phyloP scores from a whole-genome alignment of 2,329 filamentous ascomycete species.

The Diaporthe capsici region DNA sequence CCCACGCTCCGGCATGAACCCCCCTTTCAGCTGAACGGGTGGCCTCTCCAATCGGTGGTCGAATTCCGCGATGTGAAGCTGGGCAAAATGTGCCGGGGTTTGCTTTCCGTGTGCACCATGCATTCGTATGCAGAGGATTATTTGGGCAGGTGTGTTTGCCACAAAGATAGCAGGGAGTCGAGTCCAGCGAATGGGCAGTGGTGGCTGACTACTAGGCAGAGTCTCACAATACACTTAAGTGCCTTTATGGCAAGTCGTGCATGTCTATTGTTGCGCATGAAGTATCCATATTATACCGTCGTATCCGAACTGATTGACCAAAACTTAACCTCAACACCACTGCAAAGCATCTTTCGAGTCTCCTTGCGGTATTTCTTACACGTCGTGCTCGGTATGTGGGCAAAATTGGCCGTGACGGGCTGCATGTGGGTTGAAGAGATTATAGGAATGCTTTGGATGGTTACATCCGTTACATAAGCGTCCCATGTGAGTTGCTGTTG shows the following conservation, averaged over 20 bases:
- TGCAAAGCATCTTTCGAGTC: not conserved
- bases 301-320: not conserved
- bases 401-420: not conserved
- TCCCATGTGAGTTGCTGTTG: not conserved
- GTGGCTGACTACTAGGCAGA: not conserved
- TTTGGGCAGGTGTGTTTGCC: not conserved
- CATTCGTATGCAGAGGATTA: not conserved
- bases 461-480: not conserved
- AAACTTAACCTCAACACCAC: not conserved
- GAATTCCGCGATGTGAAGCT: not conserved
- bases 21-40: conserved; percentile 21
- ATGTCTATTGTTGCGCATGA: not conserved
- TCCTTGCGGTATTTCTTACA: not conserved
- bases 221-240: not conserved
- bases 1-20: not conserved
- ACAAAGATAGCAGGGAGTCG: not conserved
- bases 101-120: not conserved
- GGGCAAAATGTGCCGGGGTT: not conserved
- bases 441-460: not conserved
- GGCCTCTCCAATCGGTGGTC: conserved; percentile 11
- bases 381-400: not conserved
- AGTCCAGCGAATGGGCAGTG: not conserved
- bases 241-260: not conserved
- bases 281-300: not conserved
- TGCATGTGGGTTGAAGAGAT: conserved; percentile 3